Evolutionary conservation across 2,329 filamentous ascomycete species (phyloP).

Genomic region (Sclerotinia spermophila): DNA sequence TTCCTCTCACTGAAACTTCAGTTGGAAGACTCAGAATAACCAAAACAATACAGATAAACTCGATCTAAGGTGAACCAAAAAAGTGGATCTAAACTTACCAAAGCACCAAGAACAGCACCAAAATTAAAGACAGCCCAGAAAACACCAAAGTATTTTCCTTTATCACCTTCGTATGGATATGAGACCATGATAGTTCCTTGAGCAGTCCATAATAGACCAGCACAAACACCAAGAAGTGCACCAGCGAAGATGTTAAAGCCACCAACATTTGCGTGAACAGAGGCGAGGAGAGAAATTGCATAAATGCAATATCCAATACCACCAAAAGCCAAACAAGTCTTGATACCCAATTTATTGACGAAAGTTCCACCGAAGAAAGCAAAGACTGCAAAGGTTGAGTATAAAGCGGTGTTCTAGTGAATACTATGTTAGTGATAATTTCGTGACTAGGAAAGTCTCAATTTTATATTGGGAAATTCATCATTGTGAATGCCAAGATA

Average conservation of each 20-base stretch:
- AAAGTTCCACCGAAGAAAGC: slow-evolving; percentile 73
- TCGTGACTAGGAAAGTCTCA: neutral
- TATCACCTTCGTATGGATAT: slow-evolving; percentile 75
- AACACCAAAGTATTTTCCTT: slow-evolving; percentile 83
- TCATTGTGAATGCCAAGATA: neutral
- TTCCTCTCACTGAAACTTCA: neutral
- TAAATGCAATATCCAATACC: slow-evolving; percentile 77
- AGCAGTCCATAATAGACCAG: slow-evolving; percentile 76
- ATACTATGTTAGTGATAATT: slow-evolving; percentile 10
- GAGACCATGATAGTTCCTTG: slow-evolving; percentile 88
- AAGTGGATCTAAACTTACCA: slow-evolving; percentile 41
- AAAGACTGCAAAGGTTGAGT: slow-evolving; percentile 52
- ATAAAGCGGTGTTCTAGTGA: slow-evolving; percentile 43
- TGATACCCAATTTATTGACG: slow-evolving; percentile 72
- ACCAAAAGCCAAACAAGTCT: slow-evolving; percentile 64
- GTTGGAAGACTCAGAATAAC: too few relatives aligned
- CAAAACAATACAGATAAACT: neutral
- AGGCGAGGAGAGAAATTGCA: slow-evolving; percentile 65
- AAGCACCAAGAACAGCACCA: slow-evolving; percentile 80
- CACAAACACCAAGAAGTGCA: slow-evolving; percentile 71
- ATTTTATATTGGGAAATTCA: neutral
- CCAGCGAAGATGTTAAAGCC: slow-evolving; percentile 76
- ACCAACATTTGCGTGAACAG: slow-evolving; percentile 62
- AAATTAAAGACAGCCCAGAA: slow-evolving; percentile 97
- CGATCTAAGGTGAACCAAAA: neutral